These are phyloP conservation scores for Penstemon eatonii DNA, from an alignment of 257 asterid genomes.

Conservation along the genomic window DNA sequence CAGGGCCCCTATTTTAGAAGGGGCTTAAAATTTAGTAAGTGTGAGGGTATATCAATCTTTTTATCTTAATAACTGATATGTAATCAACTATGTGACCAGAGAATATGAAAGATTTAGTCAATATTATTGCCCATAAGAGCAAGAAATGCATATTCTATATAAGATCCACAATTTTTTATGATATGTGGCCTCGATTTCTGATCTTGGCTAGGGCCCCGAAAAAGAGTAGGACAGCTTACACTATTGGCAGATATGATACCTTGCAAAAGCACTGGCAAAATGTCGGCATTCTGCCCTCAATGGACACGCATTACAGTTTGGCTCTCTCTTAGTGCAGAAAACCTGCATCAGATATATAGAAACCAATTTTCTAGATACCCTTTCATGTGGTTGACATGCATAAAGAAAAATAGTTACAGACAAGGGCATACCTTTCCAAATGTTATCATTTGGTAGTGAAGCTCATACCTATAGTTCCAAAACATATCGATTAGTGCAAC, in stretches of 20 bases:
- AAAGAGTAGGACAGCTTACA: neutral
- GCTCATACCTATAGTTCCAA: conserved; percentile 74
- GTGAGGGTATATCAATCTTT: no score
- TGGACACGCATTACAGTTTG: conserved; percentile 97
- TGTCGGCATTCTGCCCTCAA: conserved; percentile 94
- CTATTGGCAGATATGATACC: conserved; percentile 42
- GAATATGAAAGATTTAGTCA: no score
- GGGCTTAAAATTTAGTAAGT: no score
- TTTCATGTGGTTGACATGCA: conserved; percentile 14
- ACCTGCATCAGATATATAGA: conserved; percentile 54
- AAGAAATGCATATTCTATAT: no score
- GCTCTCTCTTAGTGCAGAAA: conserved; percentile 94
- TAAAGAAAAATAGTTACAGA: neutral
- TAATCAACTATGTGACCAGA: no score
- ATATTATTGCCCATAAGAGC: no score
- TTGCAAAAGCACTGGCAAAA: conserved; percentile 95
- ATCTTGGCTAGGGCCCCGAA: no score
- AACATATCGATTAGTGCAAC: conserved; percentile 33
- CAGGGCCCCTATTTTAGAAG: no score
- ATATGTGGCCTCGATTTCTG: no score
- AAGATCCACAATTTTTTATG: no score
- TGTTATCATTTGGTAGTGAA: conserved; percentile 97
- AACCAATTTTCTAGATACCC: conserved; percentile 19
- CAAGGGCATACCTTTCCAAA: conserved; percentile 80
- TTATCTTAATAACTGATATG: no score